Base-by-base conservation (phyloP, 202 grass and related monocot species). In the Setaria viridis region DNA sequence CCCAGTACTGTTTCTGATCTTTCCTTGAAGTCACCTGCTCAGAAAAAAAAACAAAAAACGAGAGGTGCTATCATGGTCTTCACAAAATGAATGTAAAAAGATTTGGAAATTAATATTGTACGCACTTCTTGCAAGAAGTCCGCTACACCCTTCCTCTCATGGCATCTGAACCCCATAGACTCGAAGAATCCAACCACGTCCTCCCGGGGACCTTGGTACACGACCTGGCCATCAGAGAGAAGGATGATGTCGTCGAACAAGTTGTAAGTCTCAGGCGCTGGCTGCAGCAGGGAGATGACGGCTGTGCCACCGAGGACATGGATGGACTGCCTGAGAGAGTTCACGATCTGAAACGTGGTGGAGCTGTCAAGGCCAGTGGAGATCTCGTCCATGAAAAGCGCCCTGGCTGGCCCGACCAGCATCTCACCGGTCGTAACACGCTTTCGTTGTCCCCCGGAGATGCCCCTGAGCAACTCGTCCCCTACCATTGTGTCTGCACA, bases 401-500 rank as follows among this genome's bases (percentile, higher is more conserved):
- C 93, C 85, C 79, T 87, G 2, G 87, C 86, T 15, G 93, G 91
- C 43, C 95, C 95, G 4, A 95, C 95, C 29, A 98, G 74, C 95
- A 98, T 98, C 88, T 98, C 95, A 84, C 94, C 94, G 56, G 90
- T 94, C 11, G 94, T 97, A 15, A 97, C 94, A 73, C 94, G 94
- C 80, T 97, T 97, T 47, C 72, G 74, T 80, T 97, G 95, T 65
- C 92, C 92, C 69, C 90, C 95, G 21, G 95, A 97, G 9, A 97
- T 97, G 15, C 95, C 95, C 70, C 95, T 89, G 39, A 97, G 66
- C 95, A 94, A 85, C 42, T 92, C 90, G 49, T 97, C 86, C 42
- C 95, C 95, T 17, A 97, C 92, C 92, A 97, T 90, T 9, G 90
- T 97, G 74, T 97, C 94, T 32, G 90, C 92, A 50, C 92, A 97